These are phyloP conservation scores for Scutellaria baicalensis DNA, from an alignment of 257 asterid species.

Conservation along the genomic window DNA sequence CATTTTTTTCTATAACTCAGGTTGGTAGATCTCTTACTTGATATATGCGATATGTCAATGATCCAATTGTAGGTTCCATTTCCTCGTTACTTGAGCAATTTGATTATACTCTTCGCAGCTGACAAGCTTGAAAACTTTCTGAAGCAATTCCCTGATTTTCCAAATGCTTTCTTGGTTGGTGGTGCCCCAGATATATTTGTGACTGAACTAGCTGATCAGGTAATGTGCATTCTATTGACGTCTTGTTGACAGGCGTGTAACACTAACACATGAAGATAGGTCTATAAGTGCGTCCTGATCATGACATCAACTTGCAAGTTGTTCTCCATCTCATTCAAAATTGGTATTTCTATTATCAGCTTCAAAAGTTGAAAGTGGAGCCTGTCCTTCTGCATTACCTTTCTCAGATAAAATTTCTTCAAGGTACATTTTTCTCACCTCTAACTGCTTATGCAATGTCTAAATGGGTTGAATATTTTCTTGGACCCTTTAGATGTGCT, in stretches of 20 bases:
- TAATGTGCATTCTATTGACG: constrained; percentile 20
- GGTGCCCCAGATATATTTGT: constrained; percentile 74
- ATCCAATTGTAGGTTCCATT: constrained; percentile 6
- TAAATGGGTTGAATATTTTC: neutral
- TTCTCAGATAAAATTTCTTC: constrained; percentile 63
- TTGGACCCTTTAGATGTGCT: neutral
- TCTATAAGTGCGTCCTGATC: constrained; percentile 24
- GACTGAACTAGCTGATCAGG: constrained; percentile 90
- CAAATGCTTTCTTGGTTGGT: constrained; percentile 85
- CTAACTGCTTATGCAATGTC: neutral
- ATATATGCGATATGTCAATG: neutral
- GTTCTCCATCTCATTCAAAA: constrained; percentile 9
- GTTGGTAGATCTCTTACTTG: constrained; percentile 23
- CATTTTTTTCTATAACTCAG: constrained; percentile 65
- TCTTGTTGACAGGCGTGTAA: neutral
- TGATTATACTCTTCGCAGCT: constrained; percentile 35
- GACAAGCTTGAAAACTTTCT: constrained; percentile 71
- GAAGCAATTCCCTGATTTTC: constrained; percentile 75
- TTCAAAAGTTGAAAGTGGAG: constrained; percentile 93
- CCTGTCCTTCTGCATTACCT: constrained; percentile 95
- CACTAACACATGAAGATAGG: neutral
- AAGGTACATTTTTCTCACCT: constrained; percentile 44
- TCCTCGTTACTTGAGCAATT: constrained; percentile 8
- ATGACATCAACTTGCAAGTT: constrained; percentile 12
- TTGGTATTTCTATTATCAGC: constrained; percentile 35